Base-by-base conservation (phyloP, 352 stramenopile genomes). In the Aphanomyces cochlioides region DNA sequence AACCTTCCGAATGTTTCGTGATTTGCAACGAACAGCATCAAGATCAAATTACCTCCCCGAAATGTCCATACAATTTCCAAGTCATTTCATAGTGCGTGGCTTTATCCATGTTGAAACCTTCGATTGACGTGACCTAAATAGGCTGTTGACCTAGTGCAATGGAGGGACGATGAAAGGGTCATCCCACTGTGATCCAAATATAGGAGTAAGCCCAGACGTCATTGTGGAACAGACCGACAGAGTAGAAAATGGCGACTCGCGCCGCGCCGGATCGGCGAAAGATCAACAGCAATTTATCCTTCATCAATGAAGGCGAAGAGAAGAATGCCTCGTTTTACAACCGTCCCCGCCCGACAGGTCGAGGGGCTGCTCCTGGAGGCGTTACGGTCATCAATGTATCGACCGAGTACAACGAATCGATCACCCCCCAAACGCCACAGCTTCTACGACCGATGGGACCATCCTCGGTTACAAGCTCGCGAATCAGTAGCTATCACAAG, bases 291-390 rank as follows among this genome's bases (percentile, higher is more conserved):
- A 56, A 61, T 40, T 47, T 70, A n/a, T 70, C 64, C 17, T 70
- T 70, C 40, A 70, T 70, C 54, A 56, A 56, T 21, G 64, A 70
- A 50, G 64, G 53, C 6, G 64, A 70, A 61, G 54, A 63, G 1
- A 70, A 70, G 54, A 50, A 64, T 38, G 47, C 64, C 36, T 28
- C 10, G 64, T 50, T 50, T 70, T 38, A 64, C 64, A 37, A 19
- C 8, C 10, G 8, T n/a, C 5, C 12, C 8, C 21, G n/a, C 28
- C 19, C 19, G 39, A 15, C 13, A 36, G 12, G 17, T 15, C 50
- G 10, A 40, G 8, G 13, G 8, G 50, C 41, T 13, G 34, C 37
- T 15, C 45, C 45, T 43, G 47, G 56, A 5, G 17, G 56, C 39
- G 43, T 56, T n/a, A 45, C 43, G 59, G 38, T 67, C 41, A 56